Evolutionary conservation across 2,329 filamentous ascomycete species (phyloP), one percentile per base, ranked within the genome.

Genomic region (Talaromyces marneffei): DNA sequence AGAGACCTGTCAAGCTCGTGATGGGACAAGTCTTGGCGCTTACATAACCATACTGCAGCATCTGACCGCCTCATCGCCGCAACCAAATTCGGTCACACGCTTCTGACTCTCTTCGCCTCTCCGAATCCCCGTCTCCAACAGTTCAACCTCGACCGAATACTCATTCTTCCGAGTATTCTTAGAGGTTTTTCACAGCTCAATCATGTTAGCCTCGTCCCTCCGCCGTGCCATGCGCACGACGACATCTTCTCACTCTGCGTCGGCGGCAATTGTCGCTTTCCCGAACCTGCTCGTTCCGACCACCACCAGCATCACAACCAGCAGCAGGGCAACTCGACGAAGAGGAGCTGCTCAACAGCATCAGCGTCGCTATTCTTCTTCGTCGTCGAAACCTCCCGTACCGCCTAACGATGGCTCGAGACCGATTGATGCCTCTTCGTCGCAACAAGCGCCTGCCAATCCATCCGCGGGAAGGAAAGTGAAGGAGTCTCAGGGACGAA

Each of bases 321-420:
- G 71, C 70, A 67, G 65, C 46, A 61, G 29, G 35, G 57, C 46
- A 50, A 6, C 25, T n/a, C 27, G n/a, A 55, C 52, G 33, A 16
- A 25, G 48, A 52, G 29, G 48, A 7, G 48, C 29, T 14, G 9
- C n/a, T 6, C 52, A 35, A 23, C 55, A 72, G 61, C 77, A 78
- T 66, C 78, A 79, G 66, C 75, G 77, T 63, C 75, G 78, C 61
- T 78, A 79, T 70, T 80, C 78, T 70, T 80, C 78, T 46, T 80
- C 78, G 37, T 80, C 78, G 37, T 80, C 78, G n/a, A 80, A 80
- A 65, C 78, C 75, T 33, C 76, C 76, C 18, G 71, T 75, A 42
- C 76, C 75, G 35, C 76, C 78, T 2, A 80, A 77, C 63, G 77
- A 80, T 71, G 77, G 78, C 54, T 75, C 77, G 16, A 70, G 72